Base-by-base conservation (phyloP, 2,329 filamentous ascomycete species). In the Epichloe hybrida region DNA sequence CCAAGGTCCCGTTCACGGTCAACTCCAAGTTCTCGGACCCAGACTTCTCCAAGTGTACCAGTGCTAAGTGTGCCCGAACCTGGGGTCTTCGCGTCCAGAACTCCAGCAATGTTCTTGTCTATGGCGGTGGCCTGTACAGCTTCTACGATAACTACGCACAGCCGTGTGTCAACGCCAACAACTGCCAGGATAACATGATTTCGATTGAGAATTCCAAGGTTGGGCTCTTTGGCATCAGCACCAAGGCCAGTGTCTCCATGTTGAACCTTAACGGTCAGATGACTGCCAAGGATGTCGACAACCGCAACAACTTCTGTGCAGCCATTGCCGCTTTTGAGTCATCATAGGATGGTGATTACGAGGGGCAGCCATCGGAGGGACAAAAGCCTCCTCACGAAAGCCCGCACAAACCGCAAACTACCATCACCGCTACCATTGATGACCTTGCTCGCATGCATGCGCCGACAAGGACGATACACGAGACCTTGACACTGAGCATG, bases 141-240 rank as follows among this genome's bases (percentile, higher is more conserved):
- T 91, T 91, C 77, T 91, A 88, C 62, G 79, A 91, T 65, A 88
- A 89, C 73, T 91, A 91, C 68, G 71, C 69, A 38, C 84, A 89
- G 66, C 72, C 73, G 17, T 93, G 87, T 59, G 75, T 90, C 15
- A 65, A 68, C 38, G 74, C 73, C 9, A 76, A 86, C 63, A 79
- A 76, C 57, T 93, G 87, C 71, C 87, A 91, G 67, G 74, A 82
- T 52, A 84, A 88, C 68, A 89, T 93, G 70, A 75, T 90, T 45
- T 80, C 79, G 57, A 70, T 91, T 37, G 81, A 88, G 65, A 76
- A 77, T 62, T 85, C 76, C 37, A 81, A 73, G 48, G 72, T 88
- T 39, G 71, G 80, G 57, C 64, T 90, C 38, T 86, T 78, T 55
- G 86, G 79, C 7, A 66, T 90, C 51, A 86, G 76, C 69, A 90